Evolutionary conservation across 352 stramenopile species (phyloP), one percentile per base, ranked within the genome.

Genomic region (Pythium aquatile): DNA sequence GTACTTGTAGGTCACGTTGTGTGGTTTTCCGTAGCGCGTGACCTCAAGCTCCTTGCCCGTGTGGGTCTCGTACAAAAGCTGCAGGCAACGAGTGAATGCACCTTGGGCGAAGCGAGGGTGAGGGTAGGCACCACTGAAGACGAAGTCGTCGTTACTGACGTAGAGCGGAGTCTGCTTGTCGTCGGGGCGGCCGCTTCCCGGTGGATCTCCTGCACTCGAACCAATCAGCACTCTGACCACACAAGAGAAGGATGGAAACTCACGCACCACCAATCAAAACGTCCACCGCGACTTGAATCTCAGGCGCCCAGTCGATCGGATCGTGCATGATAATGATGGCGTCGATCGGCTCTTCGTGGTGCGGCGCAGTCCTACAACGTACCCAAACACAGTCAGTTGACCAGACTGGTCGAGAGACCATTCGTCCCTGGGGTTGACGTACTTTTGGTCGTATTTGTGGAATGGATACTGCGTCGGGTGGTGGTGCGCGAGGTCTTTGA

Each of bases 271-370:
- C 90, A 33, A 93, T 86, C 17, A 97, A 72, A n/a, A 95, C 82
- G 60, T 97, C 90, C 13, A 95, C 72, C 2, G 87, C 79, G n/a
- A 97, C 81, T 66, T 97, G 90, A 51, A 96, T 77, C 58, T 97
- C 89, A 0, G 84, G 79, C 0, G 90, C 89, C 90, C 90, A 97
- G 66, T 97, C 75, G 39, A 92, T 82, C 10, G 90, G 90, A 44
- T 97, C 90, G 67, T 97, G 90, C 78, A 97, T 92, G 59, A 97
- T 78, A 69, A 97, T 80, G 63, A 97, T 85, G 17, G 83, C 90
- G 35, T 87, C 83, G 48, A 97, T 82, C 3, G 84, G 84, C 44
- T 94, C 85, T 28, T 87, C 73, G 32, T 87, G 68, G 55, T 87
- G 72, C 26, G 76, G 81, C 14, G 78, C 77, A 11, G 55, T 44